Conservation (phyloP, 257 asterid genomes). For the Rubia yunnanensis region DNA sequence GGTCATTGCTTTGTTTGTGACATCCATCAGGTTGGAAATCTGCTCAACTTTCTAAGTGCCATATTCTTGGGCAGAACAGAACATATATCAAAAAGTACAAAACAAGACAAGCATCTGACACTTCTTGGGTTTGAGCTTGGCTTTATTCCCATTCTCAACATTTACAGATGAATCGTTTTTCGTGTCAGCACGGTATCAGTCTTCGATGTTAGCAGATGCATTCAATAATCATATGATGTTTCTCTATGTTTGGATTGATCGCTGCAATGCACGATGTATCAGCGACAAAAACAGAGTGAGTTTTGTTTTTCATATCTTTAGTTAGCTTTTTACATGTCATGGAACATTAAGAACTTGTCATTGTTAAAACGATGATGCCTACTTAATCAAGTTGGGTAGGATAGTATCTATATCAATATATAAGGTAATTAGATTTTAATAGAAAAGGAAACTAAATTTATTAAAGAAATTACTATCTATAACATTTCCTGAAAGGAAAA, state of each 20-base stretch:
- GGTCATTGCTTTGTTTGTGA: not conserved
- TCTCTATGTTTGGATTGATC: conserved; percentile 25
- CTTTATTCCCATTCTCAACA: not conserved
- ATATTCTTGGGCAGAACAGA: conserved; percentile 64
- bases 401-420: no score
- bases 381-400: no score
- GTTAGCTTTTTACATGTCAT: no score
- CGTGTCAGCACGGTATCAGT: not conserved
- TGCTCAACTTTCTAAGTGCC: conserved; percentile 62
- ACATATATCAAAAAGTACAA: conserved; percentile 42
- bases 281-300: conserved; percentile 63
- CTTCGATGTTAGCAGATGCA: not conserved
- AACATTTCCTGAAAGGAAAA: no score
- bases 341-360: no score
- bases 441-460: no score
- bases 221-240: not conserved
- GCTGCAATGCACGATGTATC: conserved; percentile 69
- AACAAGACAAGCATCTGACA: conserved; percentile 35
- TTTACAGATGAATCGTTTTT: not conserved
- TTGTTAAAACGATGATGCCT: no score
- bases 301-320: no score
- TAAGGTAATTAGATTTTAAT: no score
- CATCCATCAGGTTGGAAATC: conserved; percentile 49
- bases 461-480: no score
- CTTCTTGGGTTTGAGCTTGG: conserved; percentile 67